Conservation (phyloP, 2,329 filamentous ascomycete genomes). For the Aspergillus oerlinghausenensis region DNA sequence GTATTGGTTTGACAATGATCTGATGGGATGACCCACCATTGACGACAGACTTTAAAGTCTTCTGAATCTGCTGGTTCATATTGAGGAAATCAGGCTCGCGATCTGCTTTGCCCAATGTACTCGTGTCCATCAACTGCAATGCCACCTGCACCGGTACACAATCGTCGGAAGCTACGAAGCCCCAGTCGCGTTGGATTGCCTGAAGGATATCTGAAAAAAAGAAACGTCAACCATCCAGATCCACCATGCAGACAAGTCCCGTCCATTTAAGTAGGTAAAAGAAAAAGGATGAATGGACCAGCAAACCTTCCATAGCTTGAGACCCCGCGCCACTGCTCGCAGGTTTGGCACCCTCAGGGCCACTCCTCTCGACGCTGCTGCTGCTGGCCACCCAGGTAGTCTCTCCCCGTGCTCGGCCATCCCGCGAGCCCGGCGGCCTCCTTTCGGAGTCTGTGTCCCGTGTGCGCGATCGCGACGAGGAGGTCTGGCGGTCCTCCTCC, state of each 20-base stretch:
- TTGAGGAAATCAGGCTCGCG: slow-evolving; percentile 80
- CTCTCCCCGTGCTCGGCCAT: slow-evolving; percentile 23
- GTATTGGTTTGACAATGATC: neutral
- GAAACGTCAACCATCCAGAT: neutral
- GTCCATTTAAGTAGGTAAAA: neutral
- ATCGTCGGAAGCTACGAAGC: slow-evolving; percentile 80
- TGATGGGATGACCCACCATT: slow-evolving; percentile 51
- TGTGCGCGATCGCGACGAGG: slow-evolving; percentile 32
- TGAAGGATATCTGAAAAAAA: slow-evolving; percentile 58
- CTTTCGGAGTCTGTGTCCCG: slow-evolving; percentile 26
- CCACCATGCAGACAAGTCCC: slow-evolving; percentile 4
- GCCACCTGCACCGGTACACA: slow-evolving; percentile 92
- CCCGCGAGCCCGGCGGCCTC: slow-evolving; percentile 22
- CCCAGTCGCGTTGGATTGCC: slow-evolving; percentile 84
- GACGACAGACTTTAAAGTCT: slow-evolving; percentile 87
- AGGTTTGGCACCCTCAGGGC: slow-evolving; percentile 11
- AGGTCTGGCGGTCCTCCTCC: slow-evolving; percentile 28
- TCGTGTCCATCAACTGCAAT: slow-evolving; percentile 89
- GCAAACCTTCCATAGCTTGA: slow-evolving; percentile 36
- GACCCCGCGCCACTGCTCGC: slow-evolving; percentile 19
- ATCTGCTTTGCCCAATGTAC: slow-evolving; percentile 85
- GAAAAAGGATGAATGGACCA: neutral
- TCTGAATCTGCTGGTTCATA: slow-evolving; percentile 84
- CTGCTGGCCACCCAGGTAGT: slow-evolving; percentile 16
- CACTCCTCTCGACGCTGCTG: slow-evolving; percentile 19